Evolutionary conservation across 352 stramenopile genomes (phyloP), one percentile per base, ranked within the genome.

Genomic region (Pythium volutum): DNA sequence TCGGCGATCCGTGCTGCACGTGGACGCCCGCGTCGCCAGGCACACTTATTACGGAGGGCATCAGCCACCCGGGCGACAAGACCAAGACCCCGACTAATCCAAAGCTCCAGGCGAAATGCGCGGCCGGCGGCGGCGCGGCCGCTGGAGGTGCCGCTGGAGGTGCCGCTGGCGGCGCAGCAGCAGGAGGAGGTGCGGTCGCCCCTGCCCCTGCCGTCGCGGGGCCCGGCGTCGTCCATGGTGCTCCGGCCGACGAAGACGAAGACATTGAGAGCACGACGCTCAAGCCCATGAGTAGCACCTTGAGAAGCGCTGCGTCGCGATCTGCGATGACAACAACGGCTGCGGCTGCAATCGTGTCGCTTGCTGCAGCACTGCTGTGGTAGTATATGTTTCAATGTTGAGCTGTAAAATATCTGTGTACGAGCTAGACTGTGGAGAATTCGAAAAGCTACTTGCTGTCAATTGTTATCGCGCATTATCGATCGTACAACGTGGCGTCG

Each of bases 1-100:
- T 95, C 12, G 85, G 88, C 8, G 88, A 96, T 60, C 84, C 84
- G 48, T 84, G 81, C 71, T 96, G 88, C 62, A 73, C 61, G 26
- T 83, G 75, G 75, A 80, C 62, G 50, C 55, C 55, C 1, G 71
- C 69, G 27, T 79, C 71, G 50, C 66, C 75, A 1, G 79, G 55
- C 11, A 51, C 46, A 1, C 69, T 91, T 16, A 69, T 91, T 50
- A 79, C 74, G 9, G 67, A 79, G 9, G 82, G 82, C 39, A 71
- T 89, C 25, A 86, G 76, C 48, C 64, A 89, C 70, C 82, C 82
- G 33, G 76, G 70, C 27, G 74, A 88, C 66, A 74, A 71, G 36
- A 69, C 70, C 26, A 78, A 82, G 69, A 80, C 72, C 18, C 82
- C 82, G 16, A 79, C 70, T 0, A 88, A 74, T 64, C 49, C 52